Evolutionary conservation across 495 filamentous ascomycete species (phyloP).

Genomic region (Gamarada debralockiae): DNA sequence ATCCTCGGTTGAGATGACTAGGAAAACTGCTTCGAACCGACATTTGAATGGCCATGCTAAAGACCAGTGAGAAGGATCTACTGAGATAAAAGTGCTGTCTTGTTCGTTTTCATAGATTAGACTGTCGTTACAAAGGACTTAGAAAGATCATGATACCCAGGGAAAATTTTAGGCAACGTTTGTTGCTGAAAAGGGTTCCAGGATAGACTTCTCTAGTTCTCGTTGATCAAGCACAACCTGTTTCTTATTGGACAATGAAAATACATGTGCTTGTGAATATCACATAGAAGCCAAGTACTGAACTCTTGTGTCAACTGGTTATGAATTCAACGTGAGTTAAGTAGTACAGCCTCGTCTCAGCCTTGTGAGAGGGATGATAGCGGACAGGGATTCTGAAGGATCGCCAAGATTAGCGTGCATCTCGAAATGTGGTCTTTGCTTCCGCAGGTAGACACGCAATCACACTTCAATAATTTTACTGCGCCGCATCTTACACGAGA

Average conservation of each 20-base stretch:
- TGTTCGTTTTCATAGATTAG: neutral
- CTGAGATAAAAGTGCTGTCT: neutral
- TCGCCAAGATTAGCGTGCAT: constrained; percentile 1
- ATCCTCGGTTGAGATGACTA: neutral
- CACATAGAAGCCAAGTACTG: no score
- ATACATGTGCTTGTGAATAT: no score
- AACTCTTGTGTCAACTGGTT: neutral
- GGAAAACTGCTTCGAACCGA: neutral
- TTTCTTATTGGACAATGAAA: no score
- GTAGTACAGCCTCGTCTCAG: neutral
- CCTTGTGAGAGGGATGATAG: neutral
- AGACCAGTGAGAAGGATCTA: constrained; percentile 7
- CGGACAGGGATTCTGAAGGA: neutral
- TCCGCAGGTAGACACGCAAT: neutral
- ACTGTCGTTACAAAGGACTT: neutral
- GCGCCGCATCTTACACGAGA: neutral
- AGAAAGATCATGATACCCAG: neutral
- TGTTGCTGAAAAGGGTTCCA: no score
- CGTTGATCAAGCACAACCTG: no score
- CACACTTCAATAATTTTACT: neutral
- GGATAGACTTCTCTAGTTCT: no score
- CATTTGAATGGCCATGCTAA: neutral
- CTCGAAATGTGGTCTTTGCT: neutral
- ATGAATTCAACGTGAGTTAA: neutral
- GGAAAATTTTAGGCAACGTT: no score